Evolutionary conservation across 352 stramenopile genomes (phyloP).

Genomic region (Phytophthora kernoviae): DNA sequence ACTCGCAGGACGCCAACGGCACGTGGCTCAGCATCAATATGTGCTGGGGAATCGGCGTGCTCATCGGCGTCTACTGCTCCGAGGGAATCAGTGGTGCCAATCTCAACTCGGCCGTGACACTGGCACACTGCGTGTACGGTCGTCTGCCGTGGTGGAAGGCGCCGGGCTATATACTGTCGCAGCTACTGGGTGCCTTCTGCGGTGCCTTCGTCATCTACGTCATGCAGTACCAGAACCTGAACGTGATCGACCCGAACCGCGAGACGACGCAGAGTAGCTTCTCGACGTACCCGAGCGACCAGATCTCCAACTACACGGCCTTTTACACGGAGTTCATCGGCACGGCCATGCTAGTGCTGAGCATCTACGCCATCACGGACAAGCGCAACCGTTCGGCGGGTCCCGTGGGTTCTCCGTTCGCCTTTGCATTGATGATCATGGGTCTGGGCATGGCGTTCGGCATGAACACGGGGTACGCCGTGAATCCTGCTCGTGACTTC

Average conservation of each 20-base stretch:
- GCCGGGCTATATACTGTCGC: neutral
- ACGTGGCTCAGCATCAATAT: slow-evolving; percentile 5
- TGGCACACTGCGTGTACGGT: slow-evolving; percentile 2
- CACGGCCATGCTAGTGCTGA: slow-evolving; percentile 2
- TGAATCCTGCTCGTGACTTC: slow-evolving; percentile 2
- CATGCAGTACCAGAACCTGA: slow-evolving; percentile 5
- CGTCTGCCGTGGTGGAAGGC: slow-evolving; percentile 3
- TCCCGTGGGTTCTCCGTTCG: neutral
- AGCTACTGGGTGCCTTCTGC: neutral
- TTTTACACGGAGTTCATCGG: slow-evolving; percentile 4
- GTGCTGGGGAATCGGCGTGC: slow-evolving; percentile 2
- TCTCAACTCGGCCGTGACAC: slow-evolving; percentile 1
- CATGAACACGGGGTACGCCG: slow-evolving; percentile 4
- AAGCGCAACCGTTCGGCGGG: slow-evolving; percentile 2
- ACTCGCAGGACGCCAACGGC: neutral
- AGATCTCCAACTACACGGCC: slow-evolving; percentile 5
- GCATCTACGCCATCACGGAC: slow-evolving; percentile 5
- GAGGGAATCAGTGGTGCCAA: neutral
- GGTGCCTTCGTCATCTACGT: slow-evolving; percentile 4
- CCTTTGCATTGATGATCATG: neutral
- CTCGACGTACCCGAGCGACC: slow-evolving; percentile 2
- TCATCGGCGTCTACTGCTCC: slow-evolving; percentile 4
- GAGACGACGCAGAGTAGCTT: slow-evolving; percentile 4
- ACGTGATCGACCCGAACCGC: slow-evolving; percentile 3
- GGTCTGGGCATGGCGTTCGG: neutral